phyloP scores from a whole-genome alignment of 1,139 yeast genomes.

The Taphrina wiesneri region DNA sequence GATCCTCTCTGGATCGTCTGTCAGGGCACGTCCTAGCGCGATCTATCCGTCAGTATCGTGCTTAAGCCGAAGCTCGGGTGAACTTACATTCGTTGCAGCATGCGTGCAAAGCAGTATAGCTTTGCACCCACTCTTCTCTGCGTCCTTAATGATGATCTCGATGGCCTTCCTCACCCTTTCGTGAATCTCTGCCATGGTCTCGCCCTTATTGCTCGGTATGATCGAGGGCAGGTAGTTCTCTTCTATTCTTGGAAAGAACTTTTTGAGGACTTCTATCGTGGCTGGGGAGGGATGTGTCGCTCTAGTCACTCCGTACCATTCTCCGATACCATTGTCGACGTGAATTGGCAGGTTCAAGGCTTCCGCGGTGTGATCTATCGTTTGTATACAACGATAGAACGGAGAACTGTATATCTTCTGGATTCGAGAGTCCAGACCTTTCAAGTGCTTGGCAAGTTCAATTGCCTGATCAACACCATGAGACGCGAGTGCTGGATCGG shows the following conservation, averaged over 20 bases:
- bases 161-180: slow-evolving; percentile 57
- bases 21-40: slow-evolving; percentile 69
- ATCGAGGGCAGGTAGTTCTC: slow-evolving; percentile 51
- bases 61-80: background rate
- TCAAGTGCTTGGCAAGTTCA: slow-evolving; percentile 60
- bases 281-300: slow-evolving; percentile 53
- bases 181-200: slow-evolving; percentile 63
- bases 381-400: slow-evolving; percentile 84
- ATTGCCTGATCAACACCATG: slow-evolving; percentile 80
- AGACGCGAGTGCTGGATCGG: slow-evolving; percentile 76
- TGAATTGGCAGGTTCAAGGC: slow-evolving; percentile 58
- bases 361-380: slow-evolving; percentile 68
- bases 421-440: slow-evolving; percentile 51
- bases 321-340: slow-evolving; percentile 70
- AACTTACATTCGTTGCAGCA: slow-evolving; percentile 62
- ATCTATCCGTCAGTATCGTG: slow-evolving; percentile 48
- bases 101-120: slow-evolving; percentile 68
- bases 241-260: slow-evolving; percentile 55
- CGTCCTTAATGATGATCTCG: slow-evolving; percentile 53
- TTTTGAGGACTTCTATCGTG: slow-evolving; percentile 51
- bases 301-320: slow-evolving; percentile 44
- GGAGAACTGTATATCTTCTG: slow-evolving; percentile 74
- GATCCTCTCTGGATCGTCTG: slow-evolving; percentile 53
- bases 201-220: slow-evolving; percentile 65
- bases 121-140: slow-evolving; percentile 55